Evolutionary conservation across 2,329 filamentous ascomycete genomes (phyloP), one percentile per base, ranked within the genome.

Genomic region (Periconia digitata): DNA sequence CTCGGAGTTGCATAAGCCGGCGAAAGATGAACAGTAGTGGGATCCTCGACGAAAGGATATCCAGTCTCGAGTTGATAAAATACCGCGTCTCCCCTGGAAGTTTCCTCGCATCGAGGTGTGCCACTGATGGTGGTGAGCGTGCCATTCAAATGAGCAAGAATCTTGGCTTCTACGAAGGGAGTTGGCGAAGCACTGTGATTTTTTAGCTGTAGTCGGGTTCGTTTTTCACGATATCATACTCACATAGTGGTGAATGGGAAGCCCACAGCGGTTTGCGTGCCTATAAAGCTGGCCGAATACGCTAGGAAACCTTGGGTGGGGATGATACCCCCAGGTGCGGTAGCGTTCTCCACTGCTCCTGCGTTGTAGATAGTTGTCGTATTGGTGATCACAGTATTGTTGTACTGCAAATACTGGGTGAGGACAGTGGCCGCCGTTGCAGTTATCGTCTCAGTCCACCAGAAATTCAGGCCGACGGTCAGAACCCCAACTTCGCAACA

Each of bases 361-460:
- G 23, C 20, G 15, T 45, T 45, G 18, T 40, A 45, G 23, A 49
- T 15, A 5, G 47, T 49, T 15, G 47, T 45, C 18, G 47, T 45
- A 8, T 34, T 49, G 6, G 37, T 37, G 17, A 49, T 41, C 2
- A 40, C 22, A 8, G 47, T 49, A 13, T 49, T 49, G 36, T 49
- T 49, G 32, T 49, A 49, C 18, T 49, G 41, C 21, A 40, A 35
- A 17, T 40, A 36, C 34, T 49, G 42, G 36, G 47, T 49, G 15
- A 49, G 8, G 16, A 49, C 42, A 5, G 47, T 49, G 2, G 47
- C 47, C 2, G 36, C 42, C 2, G 47, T 49, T 20, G 43, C 42
- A 5, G 47, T 42, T 3, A 49, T 17, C 18, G 36, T 29, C 16
- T 34, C 15, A 18, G 34, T 49, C 47, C 47, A 49, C 47, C 47